phyloP scores from a whole-genome alignment of 2,329 filamentous ascomycete species.

The Aspergillus intermedius region DNA sequence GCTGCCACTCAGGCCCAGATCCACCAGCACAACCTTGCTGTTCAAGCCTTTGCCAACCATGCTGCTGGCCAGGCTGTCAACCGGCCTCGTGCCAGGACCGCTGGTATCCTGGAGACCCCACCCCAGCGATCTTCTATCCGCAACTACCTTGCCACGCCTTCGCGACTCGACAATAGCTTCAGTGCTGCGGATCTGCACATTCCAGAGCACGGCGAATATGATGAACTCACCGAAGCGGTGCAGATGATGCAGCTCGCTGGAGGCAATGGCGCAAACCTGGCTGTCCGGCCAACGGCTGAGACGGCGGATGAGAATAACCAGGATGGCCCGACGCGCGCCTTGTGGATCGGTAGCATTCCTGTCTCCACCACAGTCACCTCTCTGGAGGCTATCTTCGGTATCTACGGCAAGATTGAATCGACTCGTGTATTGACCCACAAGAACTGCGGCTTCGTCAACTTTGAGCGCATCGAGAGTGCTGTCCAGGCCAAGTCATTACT shows the following conservation, averaged over 20 bases:
- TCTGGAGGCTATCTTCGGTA: slow-evolving; percentile 86
- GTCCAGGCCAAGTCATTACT: slow-evolving; percentile 79
- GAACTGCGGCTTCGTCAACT: slow-evolving; percentile 98
- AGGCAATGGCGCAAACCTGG: slow-evolving; percentile 44
- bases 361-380: slow-evolving; percentile 95
- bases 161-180: slow-evolving; percentile 68
- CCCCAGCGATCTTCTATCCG: slow-evolving; percentile 58
- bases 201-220: slow-evolving; percentile 69
- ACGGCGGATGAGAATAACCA: slow-evolving; percentile 70
- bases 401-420: slow-evolving; percentile 85
- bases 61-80: slow-evolving; percentile 56
- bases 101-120: slow-evolving; percentile 79
- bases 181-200: slow-evolving; percentile 68
- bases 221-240: slow-evolving; percentile 73
- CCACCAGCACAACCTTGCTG: slow-evolving; percentile 84
- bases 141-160: slow-evolving; percentile 70
- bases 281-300: slow-evolving; percentile 58
- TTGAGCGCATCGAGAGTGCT: slow-evolving; percentile 83
- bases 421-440: slow-evolving; percentile 94
- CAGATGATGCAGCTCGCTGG: slow-evolving; percentile 64
- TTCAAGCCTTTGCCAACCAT: slow-evolving; percentile 84
- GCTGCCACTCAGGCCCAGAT: slow-evolving; percentile 62
- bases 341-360: slow-evolving; percentile 97
- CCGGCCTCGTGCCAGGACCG: slow-evolving; percentile 82
- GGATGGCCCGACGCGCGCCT: slow-evolving; percentile 82